Conservation (phyloP, 1,284 basidiomycete genomes). For the Cryptococcus sp. region DNA sequence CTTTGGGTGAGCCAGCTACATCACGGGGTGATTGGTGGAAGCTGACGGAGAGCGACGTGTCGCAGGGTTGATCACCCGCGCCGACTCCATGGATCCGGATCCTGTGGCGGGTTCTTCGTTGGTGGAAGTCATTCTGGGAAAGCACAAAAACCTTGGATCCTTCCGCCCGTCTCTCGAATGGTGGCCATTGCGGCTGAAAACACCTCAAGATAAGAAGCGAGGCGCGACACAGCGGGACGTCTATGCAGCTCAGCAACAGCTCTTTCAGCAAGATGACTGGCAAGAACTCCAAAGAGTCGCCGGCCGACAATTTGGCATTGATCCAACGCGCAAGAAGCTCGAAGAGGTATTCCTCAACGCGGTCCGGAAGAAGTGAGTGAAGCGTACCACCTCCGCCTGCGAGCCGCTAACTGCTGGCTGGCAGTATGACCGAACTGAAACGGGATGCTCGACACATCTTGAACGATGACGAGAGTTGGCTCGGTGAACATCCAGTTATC, state of each 20-base stretch:
- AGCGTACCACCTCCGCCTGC: background rate
- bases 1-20: slow-evolving; percentile 16
- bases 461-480: background rate
- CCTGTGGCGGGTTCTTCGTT: slow-evolving; percentile 4
- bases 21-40: background rate
- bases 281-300: background rate
- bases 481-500: slow-evolving; percentile 5
- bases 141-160: background rate
- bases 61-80: slow-evolving; percentile 31
- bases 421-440: too few relatives aligned
- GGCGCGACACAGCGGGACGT: background rate
- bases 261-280: slow-evolving; percentile 23
- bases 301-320: slow-evolving; percentile 15
- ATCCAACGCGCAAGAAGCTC: slow-evolving; percentile 1
- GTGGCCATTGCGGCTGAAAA: slow-evolving; percentile 18
- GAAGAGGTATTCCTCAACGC: slow-evolving; percentile 8
- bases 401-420: too few relatives aligned
- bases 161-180: slow-evolving; percentile 13
- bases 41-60: background rate
- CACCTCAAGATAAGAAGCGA: slow-evolving; percentile 7
- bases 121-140: slow-evolving; percentile 12
- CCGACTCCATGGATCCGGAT: slow-evolving; percentile 19
- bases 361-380: slow-evolving; percentile 13
- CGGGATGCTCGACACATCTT: too few relatives aligned
- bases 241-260: background rate